Evolutionary conservation across 2,329 filamentous ascomycete genomes (phyloP).

Genomic region (Colletotrichum australisinense): DNA sequence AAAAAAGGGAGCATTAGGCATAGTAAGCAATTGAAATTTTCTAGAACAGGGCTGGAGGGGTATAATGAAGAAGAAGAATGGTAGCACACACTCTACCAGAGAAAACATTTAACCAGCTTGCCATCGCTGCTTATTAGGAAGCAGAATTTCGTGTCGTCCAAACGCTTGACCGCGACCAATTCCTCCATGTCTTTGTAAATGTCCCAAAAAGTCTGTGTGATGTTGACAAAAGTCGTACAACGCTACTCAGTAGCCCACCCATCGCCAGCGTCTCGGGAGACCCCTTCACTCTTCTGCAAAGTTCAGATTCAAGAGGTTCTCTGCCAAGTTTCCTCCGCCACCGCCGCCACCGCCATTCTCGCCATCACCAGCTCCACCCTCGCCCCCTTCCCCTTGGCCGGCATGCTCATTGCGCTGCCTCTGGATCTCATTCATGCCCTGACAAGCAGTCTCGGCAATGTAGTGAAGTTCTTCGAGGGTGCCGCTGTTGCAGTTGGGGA

Average conservation of each 20-base stretch:
- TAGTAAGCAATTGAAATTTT: slow-evolving; percentile 29
- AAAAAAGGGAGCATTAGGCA: slow-evolving; percentile 8
- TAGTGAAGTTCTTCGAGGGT: slow-evolving; percentile 57
- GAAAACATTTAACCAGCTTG: slow-evolving; percentile 26
- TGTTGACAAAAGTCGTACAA: background rate
- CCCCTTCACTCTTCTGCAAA: slow-evolving; percentile 14
- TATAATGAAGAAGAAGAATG: slow-evolving; percentile 14
- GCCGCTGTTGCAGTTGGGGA: slow-evolving; percentile 55
- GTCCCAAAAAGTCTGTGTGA: too few relatives aligned
- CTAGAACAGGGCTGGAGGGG: slow-evolving; percentile 27
- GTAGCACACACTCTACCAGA: slow-evolving; percentile 11
- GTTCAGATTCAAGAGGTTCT: slow-evolving; percentile 31
- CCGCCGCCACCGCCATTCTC: background rate
- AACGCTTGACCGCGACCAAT: background rate
- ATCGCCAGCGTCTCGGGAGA: background rate
- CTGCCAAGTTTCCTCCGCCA: slow-evolving; percentile 22
- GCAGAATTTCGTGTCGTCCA: background rate
- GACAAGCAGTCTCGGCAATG: slow-evolving; percentile 56
- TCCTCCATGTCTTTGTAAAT: background rate
- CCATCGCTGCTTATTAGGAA: slow-evolving; percentile 1
- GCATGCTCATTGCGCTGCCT: slow-evolving; percentile 28
- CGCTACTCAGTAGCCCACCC: background rate
- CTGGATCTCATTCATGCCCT: slow-evolving; percentile 57
- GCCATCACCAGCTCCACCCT: background rate
- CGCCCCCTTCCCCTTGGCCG: slow-evolving; percentile 9